Base-by-base conservation (phyloP, 2,329 filamentous ascomycete species). In the Chaetomiaceae sp. region DNA sequence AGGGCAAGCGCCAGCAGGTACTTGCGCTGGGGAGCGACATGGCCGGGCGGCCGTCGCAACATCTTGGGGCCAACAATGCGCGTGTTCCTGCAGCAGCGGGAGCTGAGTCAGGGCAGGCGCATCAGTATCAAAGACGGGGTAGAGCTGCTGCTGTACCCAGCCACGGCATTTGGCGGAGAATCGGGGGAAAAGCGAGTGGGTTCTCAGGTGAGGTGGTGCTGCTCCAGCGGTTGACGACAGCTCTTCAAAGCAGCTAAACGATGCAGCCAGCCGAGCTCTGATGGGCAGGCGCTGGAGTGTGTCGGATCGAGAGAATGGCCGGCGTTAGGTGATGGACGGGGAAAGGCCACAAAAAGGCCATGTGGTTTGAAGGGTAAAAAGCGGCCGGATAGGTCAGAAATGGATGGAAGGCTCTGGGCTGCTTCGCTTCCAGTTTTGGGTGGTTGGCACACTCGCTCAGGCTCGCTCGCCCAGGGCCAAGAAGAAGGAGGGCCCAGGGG, bases 11-110 rank as follows among this genome's bases (percentile, higher is more conserved):
- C 75, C 62, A 79, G 61, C 62, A 75, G 59, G 58, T 69, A 63
- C 62, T 66, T 69, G 59, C 69, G 65, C 64, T 73, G 68, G 50
- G 65, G 65, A 54, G 65, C 65, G 62, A 65, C 73, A 66, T 76
- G 74, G 69, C 75, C 76, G 60, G 74, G 73, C 65, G 78, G 78
- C 72, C 79, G 78, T 76, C 76, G 80, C 72, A 77, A 71, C 79
- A 83, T 84, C 52, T 59, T 71, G 68, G 53, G 53, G 48, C 45
- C 54, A 48, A 54, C 58, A 58, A 59, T 52, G 60, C 52, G 58
- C 44, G 45, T 45, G 48, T 40, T n/a, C n/a, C 29, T 14, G 29
- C 12, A n/a, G 29, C 47, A 38, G 32, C 46, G 39, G 43, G 19
- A 46, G 35, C 34, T 40, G 52, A 52, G 53, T 54, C 47, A 50